Evolutionary conservation across 495 filamentous ascomycete species (phyloP).

Genomic region (Podospora bellae-mahoneyi): DNA sequence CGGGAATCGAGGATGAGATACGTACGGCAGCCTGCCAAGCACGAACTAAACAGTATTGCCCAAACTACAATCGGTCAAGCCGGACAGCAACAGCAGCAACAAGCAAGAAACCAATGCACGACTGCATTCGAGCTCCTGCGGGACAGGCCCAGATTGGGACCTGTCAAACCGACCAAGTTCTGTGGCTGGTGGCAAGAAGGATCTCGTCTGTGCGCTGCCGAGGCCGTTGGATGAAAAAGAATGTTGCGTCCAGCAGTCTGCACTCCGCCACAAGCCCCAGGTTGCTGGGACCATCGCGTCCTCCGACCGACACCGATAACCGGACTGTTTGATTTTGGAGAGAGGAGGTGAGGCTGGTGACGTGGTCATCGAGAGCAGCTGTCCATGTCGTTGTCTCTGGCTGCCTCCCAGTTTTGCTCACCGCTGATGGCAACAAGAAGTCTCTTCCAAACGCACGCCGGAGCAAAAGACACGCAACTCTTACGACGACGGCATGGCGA

Average conservation of each 20-base stretch:
- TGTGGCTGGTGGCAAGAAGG: constrained; percentile 6
- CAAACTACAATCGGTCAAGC: constrained; percentile 9
- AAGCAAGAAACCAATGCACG: neutral
- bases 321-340: neutral
- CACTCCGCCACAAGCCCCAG: constrained; percentile 11
- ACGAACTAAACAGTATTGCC: neutral
- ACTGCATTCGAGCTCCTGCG: constrained; percentile 7
- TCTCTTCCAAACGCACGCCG: neutral
- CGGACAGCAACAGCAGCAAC: neutral
- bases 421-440: neutral
- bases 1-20: neutral
- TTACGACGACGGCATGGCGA: constrained; percentile 4
- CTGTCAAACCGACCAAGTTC: neutral
- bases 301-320: neutral
- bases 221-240: neutral
- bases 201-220: constrained; percentile 8
- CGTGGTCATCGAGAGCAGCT: neutral
- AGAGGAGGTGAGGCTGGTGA: neutral
- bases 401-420: neutral
- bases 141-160: constrained; percentile 6
- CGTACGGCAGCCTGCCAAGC: neutral
- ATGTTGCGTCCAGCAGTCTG: constrained; percentile 2
- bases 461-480: neutral
- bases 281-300: neutral
- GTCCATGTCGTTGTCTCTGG: neutral